phyloP scores from a whole-genome alignment of 371 early-diverging fungal genomes.

The Choanephora cucurbitarum region DNA sequence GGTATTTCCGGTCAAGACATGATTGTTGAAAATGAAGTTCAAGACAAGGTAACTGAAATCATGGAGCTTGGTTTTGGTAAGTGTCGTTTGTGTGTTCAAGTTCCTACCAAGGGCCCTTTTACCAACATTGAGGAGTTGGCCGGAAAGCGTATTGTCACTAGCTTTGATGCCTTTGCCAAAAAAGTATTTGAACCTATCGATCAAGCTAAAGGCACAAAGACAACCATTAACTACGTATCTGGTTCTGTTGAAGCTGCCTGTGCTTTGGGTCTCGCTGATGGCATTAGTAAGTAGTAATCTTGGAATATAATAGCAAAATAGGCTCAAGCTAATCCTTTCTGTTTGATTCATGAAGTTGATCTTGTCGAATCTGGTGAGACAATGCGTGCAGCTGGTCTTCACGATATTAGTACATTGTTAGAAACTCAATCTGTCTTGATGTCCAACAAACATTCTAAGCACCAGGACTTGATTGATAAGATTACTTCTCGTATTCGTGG shows the following conservation, averaged over 20 bases:
- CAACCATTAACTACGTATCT: constrained; percentile 81
- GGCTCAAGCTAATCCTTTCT: not conserved
- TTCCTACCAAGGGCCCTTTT: constrained; percentile 57
- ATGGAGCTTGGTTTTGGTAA: constrained; percentile 90
- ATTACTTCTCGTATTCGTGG: constrained; percentile 88
- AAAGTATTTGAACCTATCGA: constrained; percentile 77
- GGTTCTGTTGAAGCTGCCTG: constrained; percentile 98
- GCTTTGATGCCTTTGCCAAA: constrained; percentile 76
- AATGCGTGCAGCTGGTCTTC: constrained; percentile 97
- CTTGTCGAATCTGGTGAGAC: constrained; percentile 93
- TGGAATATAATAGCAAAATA: not conserved
- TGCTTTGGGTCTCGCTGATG: constrained; percentile 95
- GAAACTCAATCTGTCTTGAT: constrained; percentile 89
- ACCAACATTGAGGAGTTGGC: constrained; percentile 69
- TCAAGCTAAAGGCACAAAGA: constrained; percentile 54
- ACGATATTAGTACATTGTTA: constrained; percentile 82
- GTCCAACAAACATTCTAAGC: constrained; percentile 61
- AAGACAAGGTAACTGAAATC: constrained; percentile 73
- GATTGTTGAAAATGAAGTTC: constrained; percentile 79
- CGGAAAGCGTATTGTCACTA: constrained; percentile 94
- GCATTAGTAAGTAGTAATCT: constrained; percentile 76
- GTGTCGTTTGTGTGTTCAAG: constrained; percentile 89
- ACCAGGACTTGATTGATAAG: constrained; percentile 70
- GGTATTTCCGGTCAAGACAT: constrained; percentile 97
- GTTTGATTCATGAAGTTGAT: constrained; percentile 19